A percentile compares a stretch with the other conserved stretches of the same genome.
phyloP scores from a whole-genome alignment of 495 filamentous ascomycete genomes.

The Hyaloscypha bicolor region DNA sequence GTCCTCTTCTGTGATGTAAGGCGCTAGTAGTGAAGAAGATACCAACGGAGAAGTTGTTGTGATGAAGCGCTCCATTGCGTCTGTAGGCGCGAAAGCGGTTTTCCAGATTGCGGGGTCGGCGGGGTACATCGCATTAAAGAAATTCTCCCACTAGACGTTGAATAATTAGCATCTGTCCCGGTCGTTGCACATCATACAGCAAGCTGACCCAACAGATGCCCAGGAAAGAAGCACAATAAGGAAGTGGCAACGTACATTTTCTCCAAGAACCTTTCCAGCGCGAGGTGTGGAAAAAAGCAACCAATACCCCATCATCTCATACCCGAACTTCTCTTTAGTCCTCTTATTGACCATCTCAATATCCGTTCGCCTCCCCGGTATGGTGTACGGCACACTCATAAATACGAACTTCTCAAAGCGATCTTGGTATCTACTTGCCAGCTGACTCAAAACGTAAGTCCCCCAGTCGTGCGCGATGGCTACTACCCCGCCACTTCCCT shows the following conservation, averaged over 20 bases:
- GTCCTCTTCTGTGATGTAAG: constrained; percentile 22
- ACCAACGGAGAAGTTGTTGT: neutral
- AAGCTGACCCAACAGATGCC: no score
- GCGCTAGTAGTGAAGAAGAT: neutral
- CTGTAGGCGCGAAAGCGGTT: constrained; percentile 16
- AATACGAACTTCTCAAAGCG: constrained; percentile 28
- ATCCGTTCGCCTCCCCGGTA: constrained; percentile 21
- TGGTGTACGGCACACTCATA: constrained; percentile 21
- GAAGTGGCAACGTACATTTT: neutral
- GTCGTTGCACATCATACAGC: no score
- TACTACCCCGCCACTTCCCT: constrained; percentile 16
- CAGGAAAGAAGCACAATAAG: neutral
- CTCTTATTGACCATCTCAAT: constrained; percentile 23
- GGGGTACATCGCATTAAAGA: constrained; percentile 24
- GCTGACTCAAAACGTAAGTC: constrained; percentile 22
- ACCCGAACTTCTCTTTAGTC: constrained; percentile 22
- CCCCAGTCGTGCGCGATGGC: constrained; percentile 39
- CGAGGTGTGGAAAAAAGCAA: constrained; percentile 14
- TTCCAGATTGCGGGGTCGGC: constrained; percentile 24
- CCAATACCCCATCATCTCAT: constrained; percentile 28
- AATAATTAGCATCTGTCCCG: neutral
- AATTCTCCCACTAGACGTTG: constrained; percentile 15
- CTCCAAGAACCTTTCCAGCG: constrained; percentile 14
- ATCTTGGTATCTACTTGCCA: constrained; percentile 12
- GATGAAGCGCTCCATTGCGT: constrained; percentile 23